A percentile compares a stretch with the other conserved stretches of the same genome.
phyloP scores from a whole-genome alignment of 768 basidiomycete species.

The Cubamyces sp. region DNA sequence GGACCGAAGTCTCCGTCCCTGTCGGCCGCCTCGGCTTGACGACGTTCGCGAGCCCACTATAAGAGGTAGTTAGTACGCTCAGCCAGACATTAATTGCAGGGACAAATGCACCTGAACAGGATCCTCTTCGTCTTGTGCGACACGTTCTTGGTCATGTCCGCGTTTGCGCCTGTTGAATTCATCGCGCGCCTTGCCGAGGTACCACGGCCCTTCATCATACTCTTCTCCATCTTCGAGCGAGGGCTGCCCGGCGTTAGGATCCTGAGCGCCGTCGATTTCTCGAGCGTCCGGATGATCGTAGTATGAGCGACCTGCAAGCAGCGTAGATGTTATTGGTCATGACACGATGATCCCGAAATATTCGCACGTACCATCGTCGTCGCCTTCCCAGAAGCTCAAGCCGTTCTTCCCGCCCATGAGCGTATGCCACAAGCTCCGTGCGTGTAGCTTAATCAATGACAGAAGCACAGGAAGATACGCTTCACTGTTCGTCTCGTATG shows the following conservation, averaged over 20 bases:
- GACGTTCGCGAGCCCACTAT: slow-evolving; percentile 79
- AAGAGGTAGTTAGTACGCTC: slow-evolving; percentile 7
- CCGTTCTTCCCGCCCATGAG: slow-evolving; percentile 61
- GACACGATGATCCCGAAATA: neutral
- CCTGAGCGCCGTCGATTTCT: slow-evolving; percentile 28
- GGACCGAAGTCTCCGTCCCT: slow-evolving; percentile 76
- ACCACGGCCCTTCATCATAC: slow-evolving; percentile 56
- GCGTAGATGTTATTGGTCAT: neutral
- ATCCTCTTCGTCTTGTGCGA: slow-evolving; percentile 62
- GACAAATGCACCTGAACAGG: slow-evolving; percentile 63
- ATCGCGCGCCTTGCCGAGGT: slow-evolving; percentile 80
- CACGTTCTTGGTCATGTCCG: slow-evolving; percentile 38
- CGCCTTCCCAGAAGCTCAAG: slow-evolving; percentile 65
- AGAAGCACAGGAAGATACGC: slow-evolving; percentile 88
- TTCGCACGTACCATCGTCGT: slow-evolving; percentile 50
- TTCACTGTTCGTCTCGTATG: slow-evolving; percentile 84
- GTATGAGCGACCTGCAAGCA: slow-evolving; percentile 20
- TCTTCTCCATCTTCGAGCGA: slow-evolving; percentile 31
- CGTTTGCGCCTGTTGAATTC: slow-evolving; percentile 66
- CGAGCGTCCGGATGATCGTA: slow-evolving; percentile 22
- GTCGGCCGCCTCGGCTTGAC: slow-evolving; percentile 70
- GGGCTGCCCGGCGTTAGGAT: neutral
- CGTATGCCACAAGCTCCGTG: slow-evolving; percentile 84
- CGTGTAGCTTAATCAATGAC: slow-evolving; percentile 80
- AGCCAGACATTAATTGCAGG: neutral